Base-by-base conservation (phyloP, 2,329 filamentous ascomycete genomes). In the Botrytis hyacinthi region DNA sequence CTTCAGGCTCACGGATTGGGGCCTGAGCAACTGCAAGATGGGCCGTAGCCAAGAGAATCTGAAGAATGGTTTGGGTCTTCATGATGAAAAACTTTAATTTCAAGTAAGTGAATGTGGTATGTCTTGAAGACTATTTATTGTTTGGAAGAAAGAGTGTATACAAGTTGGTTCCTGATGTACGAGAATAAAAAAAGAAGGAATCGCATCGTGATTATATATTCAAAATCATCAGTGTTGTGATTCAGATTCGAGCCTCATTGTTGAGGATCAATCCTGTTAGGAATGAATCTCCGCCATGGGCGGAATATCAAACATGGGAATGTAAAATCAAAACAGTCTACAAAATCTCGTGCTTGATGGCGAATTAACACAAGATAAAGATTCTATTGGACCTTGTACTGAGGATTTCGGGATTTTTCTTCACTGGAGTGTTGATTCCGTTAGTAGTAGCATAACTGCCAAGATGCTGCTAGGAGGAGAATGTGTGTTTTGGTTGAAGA, bases 91-190 rank as follows among this genome's bases (percentile, higher is more conserved):
- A 26, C 10, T 69, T 69, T 42, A n/a, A 57, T 57, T 26, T 22
- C 54, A 69, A 48, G 37, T 59, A 69, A 69, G 66, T 69, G 66
- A 69, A 57, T 57, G 66, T 69, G 48, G 46, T 54, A 32, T 26
- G 66, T 57, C 66, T 59, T 32, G 1, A 69, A 57, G 66, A 69
- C 66, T 69, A 59, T 57, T 69, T 69, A 57, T 69, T 57, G n/a
- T 44, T 69, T 69, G 66, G 51, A 57, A 57, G 48, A 69, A 69
- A 69, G 66, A 69, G 66, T 69, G 66, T 69, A 69, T 69, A 69
- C 66, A 69, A 69, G 66, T 69, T 69, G n/a, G 66, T 42, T 69
- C 37, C 66, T 69, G 66, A 26, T 69, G 48, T 42, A 59, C 35
- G 48, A 32, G 29, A 44, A 42, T 18, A 32, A 59, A 5, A 14